Evolutionary conservation across 2,329 filamentous ascomycete species (phyloP).

Genomic region (Neofusicoccum parvum): DNA sequence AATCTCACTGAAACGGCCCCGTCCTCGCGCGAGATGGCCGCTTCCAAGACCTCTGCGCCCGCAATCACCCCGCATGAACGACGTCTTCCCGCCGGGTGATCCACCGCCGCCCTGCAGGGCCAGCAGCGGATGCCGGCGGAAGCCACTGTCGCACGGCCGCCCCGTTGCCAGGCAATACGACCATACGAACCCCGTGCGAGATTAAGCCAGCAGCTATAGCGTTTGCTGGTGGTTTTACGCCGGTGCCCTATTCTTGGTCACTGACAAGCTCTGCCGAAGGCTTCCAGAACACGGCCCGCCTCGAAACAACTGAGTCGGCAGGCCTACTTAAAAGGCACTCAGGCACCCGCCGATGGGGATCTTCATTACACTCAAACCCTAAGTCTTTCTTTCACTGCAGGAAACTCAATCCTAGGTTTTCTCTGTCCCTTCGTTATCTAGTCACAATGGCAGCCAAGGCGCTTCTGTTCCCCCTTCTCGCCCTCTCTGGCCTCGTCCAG

Average conservation of each 20-base stretch:
- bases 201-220: not conserved
- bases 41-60: not conserved
- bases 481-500: conserved; percentile 8
- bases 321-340: not conserved
- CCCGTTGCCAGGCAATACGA: conserved; percentile 1
- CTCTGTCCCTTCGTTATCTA: not conserved
- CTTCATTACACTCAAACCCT: not conserved
- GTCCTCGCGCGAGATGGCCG: not conserved
- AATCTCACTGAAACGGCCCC: too few species aligned
- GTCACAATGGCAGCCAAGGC: conserved; percentile 10
- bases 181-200: not conserved
- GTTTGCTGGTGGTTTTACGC: not conserved
- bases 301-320: not conserved
- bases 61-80: not conserved
- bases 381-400: not conserved
- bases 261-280: not conserved
- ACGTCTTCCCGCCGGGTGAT: not conserved
- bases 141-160: not conserved
- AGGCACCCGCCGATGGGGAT: not conserved
- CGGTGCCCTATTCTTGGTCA: not conserved
- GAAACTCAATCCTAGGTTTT: not conserved
- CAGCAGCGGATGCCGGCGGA: conserved; percentile 8
- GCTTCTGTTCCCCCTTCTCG: conserved; percentile 10
- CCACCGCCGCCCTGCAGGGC: not conserved
- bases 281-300: not conserved